These are phyloP conservation scores for Lachancea meyersii DNA, from an alignment of 805 yeast species.

Conservation along the genomic window DNA sequence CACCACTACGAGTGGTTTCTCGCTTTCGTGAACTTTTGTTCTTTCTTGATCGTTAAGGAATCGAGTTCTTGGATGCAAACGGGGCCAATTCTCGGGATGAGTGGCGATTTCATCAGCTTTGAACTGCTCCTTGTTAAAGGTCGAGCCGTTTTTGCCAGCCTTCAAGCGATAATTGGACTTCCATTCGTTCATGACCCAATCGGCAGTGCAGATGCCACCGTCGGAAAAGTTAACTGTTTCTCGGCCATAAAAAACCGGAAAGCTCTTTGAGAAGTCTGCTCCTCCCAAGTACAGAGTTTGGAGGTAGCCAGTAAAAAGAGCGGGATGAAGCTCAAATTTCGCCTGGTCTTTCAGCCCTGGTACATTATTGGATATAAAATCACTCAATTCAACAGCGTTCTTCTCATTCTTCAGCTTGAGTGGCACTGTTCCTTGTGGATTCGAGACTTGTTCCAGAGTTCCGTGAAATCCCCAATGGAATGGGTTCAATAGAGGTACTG, in stretches of 20 bases:
- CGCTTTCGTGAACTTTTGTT: conserved; percentile 27
- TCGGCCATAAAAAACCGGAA: conserved; percentile 68
- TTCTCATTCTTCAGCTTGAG: conserved; percentile 18
- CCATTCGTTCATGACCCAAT: conserved; percentile 46
- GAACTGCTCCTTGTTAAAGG: conserved; percentile 27
- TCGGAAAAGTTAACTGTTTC: conserved; percentile 53
- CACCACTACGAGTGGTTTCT: conserved; percentile 53
- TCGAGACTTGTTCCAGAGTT: conserved; percentile 25
- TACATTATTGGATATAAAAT: conserved; percentile 27
- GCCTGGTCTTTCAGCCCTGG: conserved; percentile 45
- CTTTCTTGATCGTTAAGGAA: conserved; percentile 47
- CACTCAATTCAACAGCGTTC: conserved; percentile 15
- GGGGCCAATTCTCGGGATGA: conserved; percentile 48
- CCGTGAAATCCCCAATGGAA: conserved; percentile 34
- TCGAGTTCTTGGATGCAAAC: conserved; percentile 64
- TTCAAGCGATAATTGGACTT: conserved; percentile 14
- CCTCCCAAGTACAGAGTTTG: conserved; percentile 69
- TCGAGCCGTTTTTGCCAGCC: conserved; percentile 9
- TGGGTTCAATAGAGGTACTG: conserved; percentile 19
- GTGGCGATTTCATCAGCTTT: conserved; percentile 35
- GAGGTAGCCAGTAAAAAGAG: conserved; percentile 61
- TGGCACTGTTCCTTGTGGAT: conserved; percentile 21
- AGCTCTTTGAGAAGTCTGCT: conserved; percentile 45
- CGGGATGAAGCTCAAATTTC: conserved; percentile 54
- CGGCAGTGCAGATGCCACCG: conserved; percentile 69